Base-by-base conservation (phyloP, 2,329 filamentous ascomycete species). In the Ascocoryne sarcoides region DNA sequence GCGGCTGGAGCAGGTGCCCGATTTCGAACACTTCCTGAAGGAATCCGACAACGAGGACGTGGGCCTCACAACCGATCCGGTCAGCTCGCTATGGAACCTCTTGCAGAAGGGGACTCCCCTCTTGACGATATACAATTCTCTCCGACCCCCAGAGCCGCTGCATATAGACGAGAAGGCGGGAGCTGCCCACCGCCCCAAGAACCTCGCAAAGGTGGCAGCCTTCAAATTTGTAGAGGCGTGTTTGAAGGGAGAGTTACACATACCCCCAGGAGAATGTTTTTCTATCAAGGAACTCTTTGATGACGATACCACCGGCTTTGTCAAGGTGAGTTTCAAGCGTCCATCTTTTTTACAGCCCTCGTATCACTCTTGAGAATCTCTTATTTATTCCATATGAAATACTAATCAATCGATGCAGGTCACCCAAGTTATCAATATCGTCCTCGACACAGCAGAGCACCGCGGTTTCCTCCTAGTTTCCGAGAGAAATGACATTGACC, bases 251-350 rank as follows among this genome's bases (percentile, higher is more conserved):
- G 84, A 94, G 38, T 70, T 96, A 37, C 76, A 80, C 41, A 83
- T 95, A 39, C 76, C 84, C 2, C 70, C 85, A 4, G 75, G 82
- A 35, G 87, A 95, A 46, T 89, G 86, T 57, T 96, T 96, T 62
- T 84, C 94, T 54, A 83, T 98, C 53, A 84, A 79, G 43, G 90
- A 98, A 63, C 68, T 96, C 33, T 89, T 92, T 63, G 86, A 87
- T 39, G 87, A 89, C 54, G 93, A 95, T 62, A 98, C 92, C 1
- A 95, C 87, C 32, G 92, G 92, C 3, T 96, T 98, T 60, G 88
- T 95, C 52, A 96, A 96, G 75, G 85, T 87, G 60, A 28, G 55
- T 54, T 20, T 21, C 17, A 12, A 21, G 26, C 8, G 18, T n/a
- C n/a, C n/a, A n/a, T n/a, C n/a, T n/a, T n/a, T n/a, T n/a, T n/a